Conservation (phyloP, 1,284 basidiomycete species). For the Cutaneotrichosporon arboriforme region DNA sequence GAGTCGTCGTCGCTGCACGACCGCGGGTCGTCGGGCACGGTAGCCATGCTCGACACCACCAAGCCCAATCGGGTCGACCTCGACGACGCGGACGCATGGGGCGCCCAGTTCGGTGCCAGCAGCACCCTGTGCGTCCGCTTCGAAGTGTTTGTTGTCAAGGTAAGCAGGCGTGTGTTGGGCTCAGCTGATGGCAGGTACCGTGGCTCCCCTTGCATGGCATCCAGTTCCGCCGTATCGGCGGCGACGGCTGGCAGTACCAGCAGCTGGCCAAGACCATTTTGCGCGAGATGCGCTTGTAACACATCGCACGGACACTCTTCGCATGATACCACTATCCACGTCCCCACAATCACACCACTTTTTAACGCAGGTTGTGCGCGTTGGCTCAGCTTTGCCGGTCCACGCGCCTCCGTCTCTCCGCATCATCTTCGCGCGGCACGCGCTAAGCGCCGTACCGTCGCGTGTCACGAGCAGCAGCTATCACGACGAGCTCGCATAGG, state of each 20-base stretch:
- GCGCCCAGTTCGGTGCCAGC: conserved; percentile 48
- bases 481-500: neutral
- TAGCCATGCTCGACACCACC: conserved; percentile 2
- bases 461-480: neutral
- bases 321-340: no score
- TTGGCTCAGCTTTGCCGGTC: neutral
- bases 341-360: no score
- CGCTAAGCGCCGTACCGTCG: neutral
- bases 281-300: conserved; percentile 83
- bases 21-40: conserved; percentile 2
- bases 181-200: conserved; percentile 61
- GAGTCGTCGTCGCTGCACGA: conserved; percentile 2
- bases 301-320: neutral
- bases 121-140: conserved; percentile 78
- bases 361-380: neutral
- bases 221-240: conserved; percentile 86
- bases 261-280: conserved; percentile 91
- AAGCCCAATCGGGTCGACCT: conserved; percentile 48
- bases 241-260: conserved; percentile 96
- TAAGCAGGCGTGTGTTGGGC: conserved; percentile 48
- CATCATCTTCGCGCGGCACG: no score
- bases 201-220: conserved; percentile 90
- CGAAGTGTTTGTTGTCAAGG: conserved; percentile 92
- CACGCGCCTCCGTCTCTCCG: no score
- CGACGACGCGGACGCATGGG: conserved; percentile 56